Percentiles rank a stretch among this genome's conserved stretches.
phyloP scores from a whole-genome alignment of 108 stramenopile genomes.

The Asterionellopsis glacialis region DNA sequence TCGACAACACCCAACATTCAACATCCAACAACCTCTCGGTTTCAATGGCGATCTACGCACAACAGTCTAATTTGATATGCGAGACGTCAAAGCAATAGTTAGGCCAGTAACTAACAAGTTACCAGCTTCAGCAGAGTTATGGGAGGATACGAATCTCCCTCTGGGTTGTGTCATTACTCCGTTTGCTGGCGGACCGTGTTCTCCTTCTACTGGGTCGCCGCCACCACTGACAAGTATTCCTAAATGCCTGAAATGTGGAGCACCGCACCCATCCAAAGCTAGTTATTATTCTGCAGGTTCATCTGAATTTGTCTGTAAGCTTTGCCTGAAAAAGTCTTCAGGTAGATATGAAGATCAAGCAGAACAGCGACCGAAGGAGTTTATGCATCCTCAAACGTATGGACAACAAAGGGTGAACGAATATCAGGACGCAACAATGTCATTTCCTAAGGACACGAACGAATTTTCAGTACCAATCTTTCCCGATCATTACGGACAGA shows the following conservation, averaged over 20 bases:
- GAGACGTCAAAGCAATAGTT: too few relatives aligned
- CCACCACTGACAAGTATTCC: conserved; percentile 22
- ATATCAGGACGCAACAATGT: neutral
- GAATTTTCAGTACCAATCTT: conserved; percentile 10
- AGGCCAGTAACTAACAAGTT: conserved; percentile 19
- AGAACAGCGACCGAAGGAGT: conserved; percentile 8
- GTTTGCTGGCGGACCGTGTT: neutral
- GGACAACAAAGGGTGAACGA: neutral
- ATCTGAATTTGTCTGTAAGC: conserved; percentile 29
- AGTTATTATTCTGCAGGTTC: neutral
- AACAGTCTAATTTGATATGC: too few relatives aligned
- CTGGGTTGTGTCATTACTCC: conserved; percentile 33
- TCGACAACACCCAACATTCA: too few relatives aligned
- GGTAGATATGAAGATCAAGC: conserved; percentile 21
- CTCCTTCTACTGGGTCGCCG: conserved; percentile 2
- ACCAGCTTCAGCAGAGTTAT: conserved; percentile 20
- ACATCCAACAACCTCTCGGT: too few relatives aligned
- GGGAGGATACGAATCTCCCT: conserved; percentile 48
- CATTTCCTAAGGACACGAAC: neutral
- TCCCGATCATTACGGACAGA: neutral
- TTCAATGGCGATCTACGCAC: too few relatives aligned
- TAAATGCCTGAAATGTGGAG: conserved; percentile 49
- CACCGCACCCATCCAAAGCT: conserved; percentile 37
- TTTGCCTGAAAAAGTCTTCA: conserved; percentile 34
- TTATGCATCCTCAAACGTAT: neutral